phyloP scores from a whole-genome alignment of 106 monocot species.

The Allium sativum region DNA sequence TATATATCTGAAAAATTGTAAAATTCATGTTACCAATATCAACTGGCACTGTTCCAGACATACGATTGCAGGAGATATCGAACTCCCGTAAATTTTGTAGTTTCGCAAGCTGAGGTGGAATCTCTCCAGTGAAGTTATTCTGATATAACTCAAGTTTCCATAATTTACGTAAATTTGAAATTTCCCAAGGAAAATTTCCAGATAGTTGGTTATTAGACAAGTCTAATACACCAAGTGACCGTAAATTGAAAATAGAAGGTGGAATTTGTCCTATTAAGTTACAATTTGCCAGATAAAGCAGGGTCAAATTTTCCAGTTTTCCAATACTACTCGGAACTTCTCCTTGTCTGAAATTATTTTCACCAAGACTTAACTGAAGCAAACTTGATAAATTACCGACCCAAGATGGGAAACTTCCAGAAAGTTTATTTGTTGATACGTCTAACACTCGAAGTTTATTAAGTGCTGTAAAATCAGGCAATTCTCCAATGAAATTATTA shows the following conservation, averaged over 20 bases:
- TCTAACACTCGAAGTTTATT: conserved; percentile 41
- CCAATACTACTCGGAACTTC: conserved; percentile 40
- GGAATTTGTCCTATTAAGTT: conserved; percentile 62
- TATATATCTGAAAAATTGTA: conserved; percentile 47
- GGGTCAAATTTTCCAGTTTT: conserved; percentile 60
- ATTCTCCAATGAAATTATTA: conserved; percentile 36
- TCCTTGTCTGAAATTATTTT: conserved; percentile 44
- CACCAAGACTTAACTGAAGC: conserved; percentile 31
- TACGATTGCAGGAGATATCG: conserved; percentile 55
- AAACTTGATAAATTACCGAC: conserved; percentile 31
- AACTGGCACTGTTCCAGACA: conserved; percentile 45
- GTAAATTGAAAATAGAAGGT: conserved; percentile 34
- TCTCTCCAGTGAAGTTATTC: conserved; percentile 55
- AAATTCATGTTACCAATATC: conserved; percentile 47
- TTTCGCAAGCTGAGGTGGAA: conserved; percentile 46
- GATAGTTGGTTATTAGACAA: conserved; percentile 58
- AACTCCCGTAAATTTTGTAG: conserved; percentile 42
- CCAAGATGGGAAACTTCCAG: conserved; percentile 57
- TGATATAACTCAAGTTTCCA: conserved; percentile 68
- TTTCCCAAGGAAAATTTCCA: conserved; percentile 41
- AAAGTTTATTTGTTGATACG: conserved; percentile 41
- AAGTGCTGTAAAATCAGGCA: conserved; percentile 62
- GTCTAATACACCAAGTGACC: conserved; percentile 42
- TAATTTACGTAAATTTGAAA: conserved; percentile 39
- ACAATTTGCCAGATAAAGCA: conserved; percentile 50